These are phyloP conservation scores for Magnusiomyces clavatus DNA, from an alignment of 1,139 yeast species.

Conservation along the genomic window DNA sequence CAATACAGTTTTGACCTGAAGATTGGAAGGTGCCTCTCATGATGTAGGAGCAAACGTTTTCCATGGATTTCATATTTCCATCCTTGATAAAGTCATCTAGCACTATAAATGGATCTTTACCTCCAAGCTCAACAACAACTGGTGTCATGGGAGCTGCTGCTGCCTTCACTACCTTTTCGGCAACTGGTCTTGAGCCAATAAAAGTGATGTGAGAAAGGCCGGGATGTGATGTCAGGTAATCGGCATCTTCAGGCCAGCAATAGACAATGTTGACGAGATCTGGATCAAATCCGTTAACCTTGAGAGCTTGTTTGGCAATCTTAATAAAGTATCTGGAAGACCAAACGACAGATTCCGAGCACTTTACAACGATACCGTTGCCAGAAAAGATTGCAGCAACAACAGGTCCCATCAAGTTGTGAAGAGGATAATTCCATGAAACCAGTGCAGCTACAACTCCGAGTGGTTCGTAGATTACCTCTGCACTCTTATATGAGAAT, in stretches of 20 bases:
- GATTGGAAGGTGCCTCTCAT: constrained; percentile 95
- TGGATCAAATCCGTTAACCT: constrained; percentile 66
- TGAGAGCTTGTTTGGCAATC: constrained; percentile 63
- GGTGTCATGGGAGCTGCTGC: constrained; percentile 85
- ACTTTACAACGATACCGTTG: constrained; percentile 81
- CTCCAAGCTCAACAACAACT: constrained; percentile 91
- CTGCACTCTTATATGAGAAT: constrained; percentile 81
- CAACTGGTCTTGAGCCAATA: constrained; percentile 92
- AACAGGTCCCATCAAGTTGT: constrained; percentile 85
- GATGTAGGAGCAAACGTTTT: constrained; percentile 63
- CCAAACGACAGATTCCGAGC: constrained; percentile 96
- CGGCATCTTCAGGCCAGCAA: constrained; percentile 79
- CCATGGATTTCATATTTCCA: constrained; percentile 13
- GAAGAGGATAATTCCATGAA: constrained; percentile 93
- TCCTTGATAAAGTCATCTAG: constrained; percentile 40
- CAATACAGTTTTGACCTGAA: constrained; percentile 96
- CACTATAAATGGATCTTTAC: constrained; percentile 84
- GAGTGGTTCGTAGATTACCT: constrained; percentile 86
- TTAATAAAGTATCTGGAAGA: constrained; percentile 71
- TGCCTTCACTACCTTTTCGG: constrained; percentile 73
- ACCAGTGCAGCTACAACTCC: constrained; percentile 84
- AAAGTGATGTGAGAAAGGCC: constrained; percentile 82
- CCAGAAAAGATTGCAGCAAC: constrained; percentile 86
- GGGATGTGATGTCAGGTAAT: constrained; percentile 74
- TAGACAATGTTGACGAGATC: constrained; percentile 74